phyloP scores from a whole-genome alignment of 2,329 filamentous ascomycete genomes.

The Claviceps digitariae region DNA sequence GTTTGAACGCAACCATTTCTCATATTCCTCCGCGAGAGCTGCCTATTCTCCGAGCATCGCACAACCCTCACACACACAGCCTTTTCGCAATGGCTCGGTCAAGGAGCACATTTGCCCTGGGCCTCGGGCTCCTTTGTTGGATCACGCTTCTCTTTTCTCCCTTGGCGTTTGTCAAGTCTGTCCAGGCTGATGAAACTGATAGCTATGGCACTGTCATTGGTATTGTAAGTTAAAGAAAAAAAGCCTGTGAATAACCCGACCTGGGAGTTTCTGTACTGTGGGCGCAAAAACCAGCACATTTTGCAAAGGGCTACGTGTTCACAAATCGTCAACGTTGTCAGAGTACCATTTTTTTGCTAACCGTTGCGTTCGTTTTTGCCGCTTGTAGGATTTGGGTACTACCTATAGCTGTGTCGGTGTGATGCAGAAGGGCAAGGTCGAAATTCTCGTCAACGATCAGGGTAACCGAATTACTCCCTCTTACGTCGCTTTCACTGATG shows the following conservation, averaged over 20 bases:
- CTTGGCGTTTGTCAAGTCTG: conserved; percentile 71
- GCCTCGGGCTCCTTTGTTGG: conserved; percentile 85
- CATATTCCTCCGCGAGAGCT: conserved; percentile 5
- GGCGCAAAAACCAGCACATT: background rate
- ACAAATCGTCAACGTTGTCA: too few species aligned
- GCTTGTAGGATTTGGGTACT: conserved; percentile 60
- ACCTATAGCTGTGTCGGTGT: conserved; percentile 86
- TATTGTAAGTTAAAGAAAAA: conserved; percentile 46
- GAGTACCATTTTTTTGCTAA: background rate
- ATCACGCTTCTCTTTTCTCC: conserved; percentile 80
- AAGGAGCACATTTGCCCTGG: conserved; percentile 56
- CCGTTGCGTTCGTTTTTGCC: background rate
- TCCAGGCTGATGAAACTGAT: conserved; percentile 58
- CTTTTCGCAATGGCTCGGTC: conserved; percentile 38
- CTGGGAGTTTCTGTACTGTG: too few species aligned
- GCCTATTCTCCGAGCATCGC: conserved; percentile 4
- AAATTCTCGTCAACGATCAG: conserved; percentile 93
- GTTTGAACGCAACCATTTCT: conserved; percentile 11
- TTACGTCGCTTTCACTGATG: conserved; percentile 92
- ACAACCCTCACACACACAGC: conserved; percentile 10
- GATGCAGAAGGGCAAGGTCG: conserved; percentile 90
- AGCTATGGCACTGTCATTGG: conserved; percentile 83
- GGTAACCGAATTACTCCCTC: conserved; percentile 93
- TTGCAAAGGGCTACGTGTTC: background rate
- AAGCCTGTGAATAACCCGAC: too few species aligned